A percentile compares a stretch with the other conserved stretches of the same genome.
Evolutionary conservation across 2,329 filamentous ascomycete species (phyloP).

Genomic region (Sporothrix phasma): DNA sequence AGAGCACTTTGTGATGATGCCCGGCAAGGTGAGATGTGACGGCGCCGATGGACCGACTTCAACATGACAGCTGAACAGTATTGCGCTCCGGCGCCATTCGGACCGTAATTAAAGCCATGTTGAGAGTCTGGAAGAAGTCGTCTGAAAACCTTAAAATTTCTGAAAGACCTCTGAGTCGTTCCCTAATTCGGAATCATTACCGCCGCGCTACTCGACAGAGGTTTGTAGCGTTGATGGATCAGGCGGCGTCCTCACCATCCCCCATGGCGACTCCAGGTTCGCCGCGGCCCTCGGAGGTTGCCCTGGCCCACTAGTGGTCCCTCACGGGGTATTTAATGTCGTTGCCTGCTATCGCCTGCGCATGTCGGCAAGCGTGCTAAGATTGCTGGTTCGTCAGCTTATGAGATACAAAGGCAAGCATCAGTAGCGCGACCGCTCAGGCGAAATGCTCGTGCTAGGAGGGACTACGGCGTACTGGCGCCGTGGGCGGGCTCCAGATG

Average conservation of each 20-base stretch:
- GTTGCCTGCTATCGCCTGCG: neutral
- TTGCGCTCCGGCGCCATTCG: neutral
- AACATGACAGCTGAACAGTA: neutral
- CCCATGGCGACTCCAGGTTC: neutral
- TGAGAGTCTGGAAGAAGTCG: neutral
- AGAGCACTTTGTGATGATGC: neutral
- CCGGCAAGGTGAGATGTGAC: neutral
- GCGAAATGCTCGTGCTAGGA: neutral
- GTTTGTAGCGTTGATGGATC: neutral
- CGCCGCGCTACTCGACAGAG: conserved; percentile 1
- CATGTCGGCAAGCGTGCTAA: neutral
- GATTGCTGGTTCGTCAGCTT: neutral
- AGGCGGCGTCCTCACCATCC: neutral
- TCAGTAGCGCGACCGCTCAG: neutral
- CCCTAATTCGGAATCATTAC: conserved; percentile 18
- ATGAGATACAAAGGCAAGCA: neutral
- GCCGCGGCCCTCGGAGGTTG: neutral
- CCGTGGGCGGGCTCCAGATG: neutral
- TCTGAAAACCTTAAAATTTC: neutral
- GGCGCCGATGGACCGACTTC: neutral
- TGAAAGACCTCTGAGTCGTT: conserved; percentile 6
- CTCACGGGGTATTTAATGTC: neutral
- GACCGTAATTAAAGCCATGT: neutral
- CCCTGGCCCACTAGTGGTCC: neutral
- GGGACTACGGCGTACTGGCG: neutral